Evolutionary conservation across 768 basidiomycete genomes (phyloP).

Genomic region (Paxillus involutus): DNA sequence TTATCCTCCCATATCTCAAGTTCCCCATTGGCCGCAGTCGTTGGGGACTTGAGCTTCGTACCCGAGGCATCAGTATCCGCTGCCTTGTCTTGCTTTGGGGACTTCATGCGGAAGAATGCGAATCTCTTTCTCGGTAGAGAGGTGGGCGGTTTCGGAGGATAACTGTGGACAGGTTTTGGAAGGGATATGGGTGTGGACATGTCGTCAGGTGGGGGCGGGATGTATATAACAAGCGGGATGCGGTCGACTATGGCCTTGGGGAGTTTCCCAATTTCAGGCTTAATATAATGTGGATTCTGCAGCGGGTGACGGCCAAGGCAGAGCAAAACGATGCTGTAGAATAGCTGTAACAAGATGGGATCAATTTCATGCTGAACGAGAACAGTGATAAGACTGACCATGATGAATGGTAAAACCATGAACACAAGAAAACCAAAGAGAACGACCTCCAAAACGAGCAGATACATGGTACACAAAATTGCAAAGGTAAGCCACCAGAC

Average conservation of each 20-base stretch:
- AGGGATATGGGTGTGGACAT: constrained; percentile 36
- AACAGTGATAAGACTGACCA: constrained; percentile 48
- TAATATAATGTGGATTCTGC: constrained; percentile 70
- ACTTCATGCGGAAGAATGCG: constrained; percentile 45
- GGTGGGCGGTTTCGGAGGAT: constrained; percentile 56
- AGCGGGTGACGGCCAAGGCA: constrained; percentile 80
- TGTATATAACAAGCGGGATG: constrained; percentile 84
- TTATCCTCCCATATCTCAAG: constrained; percentile 70
- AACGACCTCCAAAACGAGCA: constrained; percentile 72
- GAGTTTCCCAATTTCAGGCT: constrained; percentile 76
- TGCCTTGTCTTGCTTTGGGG: constrained; percentile 23
- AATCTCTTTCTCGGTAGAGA: constrained; percentile 44
- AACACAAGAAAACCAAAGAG: constrained; percentile 76
- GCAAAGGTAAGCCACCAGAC: constrained; percentile 87
- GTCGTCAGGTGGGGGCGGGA: constrained; percentile 70
- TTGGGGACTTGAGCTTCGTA: constrained; percentile 9
- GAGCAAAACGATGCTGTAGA: constrained; percentile 77
- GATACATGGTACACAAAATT: constrained; percentile 76
- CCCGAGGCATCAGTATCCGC: constrained; percentile 15
- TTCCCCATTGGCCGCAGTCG: constrained; percentile 20
- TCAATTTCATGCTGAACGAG: constrained; percentile 4
- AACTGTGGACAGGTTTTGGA: constrained; percentile 52
- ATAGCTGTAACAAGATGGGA: constrained; percentile 43
- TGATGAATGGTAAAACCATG: constrained; percentile 74
- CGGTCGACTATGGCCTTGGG: constrained; percentile 69